A percentile compares a stretch with the other conserved stretches of the same genome.
phyloP scores from a whole-genome alignment of 805 yeast species.

The Babjeviella inositovora region DNA sequence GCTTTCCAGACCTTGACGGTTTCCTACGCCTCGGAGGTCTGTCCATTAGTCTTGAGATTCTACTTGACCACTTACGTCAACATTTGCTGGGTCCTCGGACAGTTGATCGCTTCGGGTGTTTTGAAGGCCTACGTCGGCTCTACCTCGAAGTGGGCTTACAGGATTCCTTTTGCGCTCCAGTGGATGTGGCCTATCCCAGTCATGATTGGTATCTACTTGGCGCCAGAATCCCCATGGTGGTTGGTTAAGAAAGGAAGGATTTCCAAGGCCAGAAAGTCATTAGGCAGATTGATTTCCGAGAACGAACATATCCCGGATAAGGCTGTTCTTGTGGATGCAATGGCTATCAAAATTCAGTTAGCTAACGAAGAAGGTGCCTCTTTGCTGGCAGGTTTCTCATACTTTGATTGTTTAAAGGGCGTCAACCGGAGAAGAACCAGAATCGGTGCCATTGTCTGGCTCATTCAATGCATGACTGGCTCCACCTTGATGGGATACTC shows the following conservation, averaged over 20 bases:
- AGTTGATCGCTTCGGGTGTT: conserved; percentile 36
- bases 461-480: conserved; percentile 28
- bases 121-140: conserved; percentile 15
- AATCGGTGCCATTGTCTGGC: conserved; percentile 24
- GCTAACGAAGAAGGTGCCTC: too few species aligned
- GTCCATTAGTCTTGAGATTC: conserved; percentile 32
- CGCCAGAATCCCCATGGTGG: conserved; percentile 51
- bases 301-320: too few species aligned
- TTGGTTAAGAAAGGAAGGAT: conserved; percentile 20
- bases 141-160: conserved; percentile 21
- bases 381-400: too few species aligned
- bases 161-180: conserved; percentile 40
- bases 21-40: conserved; percentile 40
- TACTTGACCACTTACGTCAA: conserved; percentile 32
- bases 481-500: conserved; percentile 28
- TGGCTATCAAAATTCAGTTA: too few species aligned
- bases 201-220: conserved; percentile 18
- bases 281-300: conserved; percentile 17
- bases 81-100: conserved; percentile 41
- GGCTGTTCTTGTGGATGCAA: too few species aligned
- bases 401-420: conserved; percentile 30
- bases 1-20: conserved; percentile 33
- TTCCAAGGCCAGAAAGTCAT: conserved; percentile 23
- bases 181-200: conserved; percentile 45
- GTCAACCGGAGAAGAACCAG: conserved; percentile 32